A percentile compares a stretch with the other conserved stretches of the same genome.
Evolutionary conservation across 768 basidiomycete genomes (phyloP).

Genomic region (Lactarius sp.): DNA sequence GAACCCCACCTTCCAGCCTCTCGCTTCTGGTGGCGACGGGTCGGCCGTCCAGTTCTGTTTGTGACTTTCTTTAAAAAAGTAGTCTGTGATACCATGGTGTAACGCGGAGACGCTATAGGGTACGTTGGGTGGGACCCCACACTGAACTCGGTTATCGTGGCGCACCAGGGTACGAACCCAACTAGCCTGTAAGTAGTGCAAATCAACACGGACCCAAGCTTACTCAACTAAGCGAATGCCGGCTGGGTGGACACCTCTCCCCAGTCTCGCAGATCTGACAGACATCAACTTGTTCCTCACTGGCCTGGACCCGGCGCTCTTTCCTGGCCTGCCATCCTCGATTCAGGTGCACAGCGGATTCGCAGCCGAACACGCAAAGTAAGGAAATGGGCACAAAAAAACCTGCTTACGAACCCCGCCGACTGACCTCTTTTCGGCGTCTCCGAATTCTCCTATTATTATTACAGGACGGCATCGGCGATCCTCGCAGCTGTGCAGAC

Average conservation of each 20-base stretch:
- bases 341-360: constrained; percentile 54
- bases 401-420: not conserved
- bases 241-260: not conserved
- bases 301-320: constrained; percentile 42
- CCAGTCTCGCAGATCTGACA: constrained; percentile 33
- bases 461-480: constrained; percentile 35
- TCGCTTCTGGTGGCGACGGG: constrained; percentile 37
- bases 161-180: constrained; percentile 59
- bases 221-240: not conserved
- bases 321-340: constrained; percentile 46
- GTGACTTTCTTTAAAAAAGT: constrained; percentile 26
- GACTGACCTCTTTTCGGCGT: not conserved
- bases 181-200: constrained; percentile 40
- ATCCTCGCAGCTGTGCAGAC: constrained; percentile 43
- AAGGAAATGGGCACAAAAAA: not conserved
- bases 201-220: not conserved
- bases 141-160: constrained; percentile 50
- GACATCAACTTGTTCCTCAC: constrained; percentile 42
- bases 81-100: constrained; percentile 27
- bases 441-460: too few relatives aligned
- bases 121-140: constrained; percentile 50
- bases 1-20: constrained; percentile 42
- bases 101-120: constrained; percentile 38
- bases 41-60: constrained; percentile 8
- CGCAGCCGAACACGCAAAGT: constrained; percentile 42